Evolutionary conservation across 306 rosid species (phyloP).

Genomic region (Corylus americana): DNA sequence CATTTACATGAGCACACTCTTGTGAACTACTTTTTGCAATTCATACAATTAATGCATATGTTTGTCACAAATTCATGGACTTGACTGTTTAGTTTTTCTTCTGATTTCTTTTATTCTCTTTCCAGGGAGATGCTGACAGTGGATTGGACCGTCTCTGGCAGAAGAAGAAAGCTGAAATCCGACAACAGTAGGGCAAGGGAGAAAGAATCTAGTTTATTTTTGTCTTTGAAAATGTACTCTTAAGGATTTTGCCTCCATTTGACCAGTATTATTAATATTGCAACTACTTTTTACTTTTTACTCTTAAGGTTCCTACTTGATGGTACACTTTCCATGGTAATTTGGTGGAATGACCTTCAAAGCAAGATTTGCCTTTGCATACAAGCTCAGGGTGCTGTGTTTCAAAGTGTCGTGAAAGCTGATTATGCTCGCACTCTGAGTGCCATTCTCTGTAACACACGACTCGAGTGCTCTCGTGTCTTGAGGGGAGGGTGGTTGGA

Average conservation of each 20-base stretch:
- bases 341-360: too few relatives aligned
- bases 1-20: not conserved
- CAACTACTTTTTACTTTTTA: not conserved
- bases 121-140: constrained; percentile 64
- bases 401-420: too few relatives aligned
- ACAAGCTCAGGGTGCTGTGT: too few relatives aligned
- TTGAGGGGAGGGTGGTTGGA: too few relatives aligned
- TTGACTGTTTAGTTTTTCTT: not conserved
- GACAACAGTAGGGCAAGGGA: constrained; percentile 40
- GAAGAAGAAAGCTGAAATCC: constrained; percentile 50
- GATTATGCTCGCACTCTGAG: too few relatives aligned
- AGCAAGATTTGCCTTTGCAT: too few relatives aligned
- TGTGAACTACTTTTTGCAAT: not conserved
- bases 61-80: not conserved
- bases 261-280: not conserved
- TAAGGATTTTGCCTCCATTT: not conserved
- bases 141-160: constrained; percentile 58
- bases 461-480: too few relatives aligned
- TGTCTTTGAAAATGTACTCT: not conserved
- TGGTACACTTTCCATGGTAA: too few relatives aligned
- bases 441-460: too few relatives aligned
- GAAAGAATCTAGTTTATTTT: not conserved
- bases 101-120: not conserved
- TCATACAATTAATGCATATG: not conserved
- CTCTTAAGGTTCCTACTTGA: not conserved